Percentiles rank a stretch among this genome's conserved stretches.
phyloP scores from a whole-genome alignment of 352 stramenopile genomes.

The Pythium biforme region DNA sequence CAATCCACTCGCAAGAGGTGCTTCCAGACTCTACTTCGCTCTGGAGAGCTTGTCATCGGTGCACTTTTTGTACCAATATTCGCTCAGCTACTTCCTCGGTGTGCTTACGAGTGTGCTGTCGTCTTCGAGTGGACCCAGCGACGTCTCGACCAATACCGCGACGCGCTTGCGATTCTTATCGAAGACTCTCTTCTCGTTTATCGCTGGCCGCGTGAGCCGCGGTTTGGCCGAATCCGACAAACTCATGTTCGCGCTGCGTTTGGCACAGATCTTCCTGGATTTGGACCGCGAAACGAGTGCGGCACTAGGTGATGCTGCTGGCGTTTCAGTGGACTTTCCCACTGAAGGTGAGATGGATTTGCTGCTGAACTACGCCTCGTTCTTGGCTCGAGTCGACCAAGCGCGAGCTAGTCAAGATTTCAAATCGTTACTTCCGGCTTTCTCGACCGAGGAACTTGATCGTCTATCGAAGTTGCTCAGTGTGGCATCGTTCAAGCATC shows the following conservation, averaged over 20 bases:
- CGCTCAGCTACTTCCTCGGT: constrained; percentile 96
- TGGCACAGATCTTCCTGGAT: constrained; percentile 93
- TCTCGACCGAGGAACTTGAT: constrained; percentile 72
- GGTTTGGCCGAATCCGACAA: constrained; percentile 97
- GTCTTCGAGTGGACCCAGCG: constrained; percentile 21
- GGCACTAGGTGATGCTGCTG: constrained; percentile 32
- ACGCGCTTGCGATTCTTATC: constrained; percentile 68
- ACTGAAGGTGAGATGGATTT: constrained; percentile 73
- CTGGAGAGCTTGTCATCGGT: constrained; percentile 94
- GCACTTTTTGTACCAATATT: constrained; percentile 99
- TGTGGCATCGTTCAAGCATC: constrained; percentile 75
- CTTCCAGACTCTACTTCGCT: constrained; percentile 91
- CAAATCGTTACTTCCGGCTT: constrained; percentile 47
- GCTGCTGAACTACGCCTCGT: constrained; percentile 54
- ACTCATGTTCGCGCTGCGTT: constrained; percentile 96
- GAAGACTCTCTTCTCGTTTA: constrained; percentile 87
- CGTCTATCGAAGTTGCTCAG: constrained; percentile 81
- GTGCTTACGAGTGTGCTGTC: constrained; percentile 93
- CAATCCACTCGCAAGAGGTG: constrained; percentile 91
- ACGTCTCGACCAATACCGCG: constrained; percentile 21
- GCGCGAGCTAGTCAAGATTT: constrained; percentile 44
- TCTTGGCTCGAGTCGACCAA: constrained; percentile 47
- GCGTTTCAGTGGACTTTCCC: constrained; percentile 51
- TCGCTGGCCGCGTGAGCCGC: constrained; percentile 92
- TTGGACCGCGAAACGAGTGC: constrained; percentile 56